Percentiles rank a stretch among this genome's conserved stretches.
phyloP scores from a whole-genome alignment of 306 rosid genomes.

The Lathyrus tuberosus region DNA sequence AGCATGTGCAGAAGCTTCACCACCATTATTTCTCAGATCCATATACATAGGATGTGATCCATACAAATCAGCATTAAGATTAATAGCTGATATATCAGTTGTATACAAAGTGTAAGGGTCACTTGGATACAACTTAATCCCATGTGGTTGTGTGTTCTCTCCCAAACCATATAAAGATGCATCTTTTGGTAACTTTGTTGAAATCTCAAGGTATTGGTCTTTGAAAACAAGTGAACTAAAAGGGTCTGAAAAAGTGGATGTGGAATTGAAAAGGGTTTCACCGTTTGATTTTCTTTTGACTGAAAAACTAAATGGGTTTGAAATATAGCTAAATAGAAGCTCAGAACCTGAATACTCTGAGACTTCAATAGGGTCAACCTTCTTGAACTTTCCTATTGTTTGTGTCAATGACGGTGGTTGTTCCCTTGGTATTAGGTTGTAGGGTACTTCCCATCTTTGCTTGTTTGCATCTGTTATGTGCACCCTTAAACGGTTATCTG shows the following conservation, averaged over 20 bases:
- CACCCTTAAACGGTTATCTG: slow-evolving; percentile 79
- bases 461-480: slow-evolving; percentile 79
- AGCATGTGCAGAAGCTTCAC: slow-evolving; percentile 68
- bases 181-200: slow-evolving; percentile 73
- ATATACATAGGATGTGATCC: slow-evolving; percentile 92
- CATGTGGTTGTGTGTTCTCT: slow-evolving; percentile 90
- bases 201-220: slow-evolving; percentile 93
- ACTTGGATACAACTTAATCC: slow-evolving; percentile 74
- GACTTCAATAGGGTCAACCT: slow-evolving; percentile 43
- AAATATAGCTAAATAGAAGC: slow-evolving; percentile 65
- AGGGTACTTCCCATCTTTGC: slow-evolving; percentile 95
- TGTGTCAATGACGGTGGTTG: slow-evolving; percentile 60
- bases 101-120: slow-evolving; percentile 90
- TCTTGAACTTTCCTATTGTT: slow-evolving; percentile 46
- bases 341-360: slow-evolving; percentile 71
- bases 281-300: slow-evolving; percentile 84
- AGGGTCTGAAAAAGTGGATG: slow-evolving; percentile 56
- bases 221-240: slow-evolving; percentile 71
- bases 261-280: slow-evolving; percentile 68
- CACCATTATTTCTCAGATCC: slow-evolving; percentile 80
- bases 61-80: slow-evolving; percentile 84
- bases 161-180: slow-evolving; percentile 88
- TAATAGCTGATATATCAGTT: slow-evolving; percentile 78
- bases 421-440: slow-evolving; percentile 76
- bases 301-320: slow-evolving; percentile 78